A percentile compares a stretch with the other conserved stretches of the same genome.
phyloP scores from a whole-genome alignment of 768 basidiomycete genomes.

The Mycena galericulata region DNA sequence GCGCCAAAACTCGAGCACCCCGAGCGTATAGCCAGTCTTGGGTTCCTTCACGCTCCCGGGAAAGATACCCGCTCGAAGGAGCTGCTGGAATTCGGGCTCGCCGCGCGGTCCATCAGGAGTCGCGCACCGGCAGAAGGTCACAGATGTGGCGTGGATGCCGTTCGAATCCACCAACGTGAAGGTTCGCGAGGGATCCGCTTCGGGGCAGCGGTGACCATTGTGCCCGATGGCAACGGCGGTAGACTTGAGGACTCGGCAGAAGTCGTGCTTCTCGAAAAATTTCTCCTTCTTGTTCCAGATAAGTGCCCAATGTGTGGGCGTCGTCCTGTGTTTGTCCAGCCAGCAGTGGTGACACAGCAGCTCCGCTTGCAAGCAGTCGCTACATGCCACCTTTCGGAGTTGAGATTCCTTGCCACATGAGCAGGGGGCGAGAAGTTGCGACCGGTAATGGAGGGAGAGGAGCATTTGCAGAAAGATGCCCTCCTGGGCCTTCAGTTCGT shows the following conservation, averaged over 20 bases:
- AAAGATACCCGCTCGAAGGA: constrained; percentile 15
- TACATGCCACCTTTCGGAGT: constrained; percentile 6
- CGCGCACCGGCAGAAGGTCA: constrained; percentile 24
- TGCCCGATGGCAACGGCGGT: constrained; percentile 2
- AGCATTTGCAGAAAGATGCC: no score
- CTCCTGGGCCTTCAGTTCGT: no score
- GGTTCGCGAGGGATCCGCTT: neutral
- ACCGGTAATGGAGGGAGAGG: no score
- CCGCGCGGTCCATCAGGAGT: neutral
- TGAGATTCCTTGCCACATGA: neutral
- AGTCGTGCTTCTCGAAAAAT: constrained; percentile 17
- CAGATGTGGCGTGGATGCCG: constrained; percentile 27
- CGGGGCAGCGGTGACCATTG: constrained; percentile 14
- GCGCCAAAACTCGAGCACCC: constrained; percentile 16
- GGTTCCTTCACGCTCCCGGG: constrained; percentile 21
- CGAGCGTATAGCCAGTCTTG: constrained; percentile 21
- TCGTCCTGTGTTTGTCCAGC: constrained; percentile 13
- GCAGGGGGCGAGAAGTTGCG: no score
- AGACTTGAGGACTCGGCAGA: constrained; percentile 14
- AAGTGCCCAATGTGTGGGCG: constrained; percentile 24
- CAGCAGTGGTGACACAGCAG: constrained; percentile 24
- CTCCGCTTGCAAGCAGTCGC: constrained; percentile 19
- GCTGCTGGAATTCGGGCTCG: constrained; percentile 16
- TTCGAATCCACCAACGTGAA: constrained; percentile 28
- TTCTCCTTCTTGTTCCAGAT: constrained; percentile 15